Evolutionary conservation across 2,329 filamentous ascomycete genomes (phyloP).

Genomic region (Colletotrichum kahawae): DNA sequence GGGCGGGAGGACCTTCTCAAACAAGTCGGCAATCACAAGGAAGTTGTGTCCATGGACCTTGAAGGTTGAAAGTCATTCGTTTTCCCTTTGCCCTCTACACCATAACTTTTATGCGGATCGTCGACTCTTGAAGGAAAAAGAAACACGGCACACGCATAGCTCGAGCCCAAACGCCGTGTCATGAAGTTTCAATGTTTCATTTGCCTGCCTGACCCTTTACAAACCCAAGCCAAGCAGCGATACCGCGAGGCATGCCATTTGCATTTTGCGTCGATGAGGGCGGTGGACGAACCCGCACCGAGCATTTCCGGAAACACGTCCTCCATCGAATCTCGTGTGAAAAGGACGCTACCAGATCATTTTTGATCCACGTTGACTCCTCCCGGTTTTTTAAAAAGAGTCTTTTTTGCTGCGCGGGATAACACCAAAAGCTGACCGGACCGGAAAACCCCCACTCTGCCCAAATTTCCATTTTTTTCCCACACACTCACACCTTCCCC

Average conservation of each 20-base stretch:
- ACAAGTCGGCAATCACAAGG: background rate
- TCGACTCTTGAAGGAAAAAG: background rate
- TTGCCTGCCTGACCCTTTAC: constrained; percentile 56
- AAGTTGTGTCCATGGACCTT: background rate
- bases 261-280: constrained; percentile 46
- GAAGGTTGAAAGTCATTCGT: background rate
- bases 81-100: background rate
- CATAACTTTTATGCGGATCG: background rate
- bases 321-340: constrained; percentile 15
- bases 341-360: constrained; percentile 30
- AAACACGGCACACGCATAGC: constrained; percentile 20
- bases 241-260: constrained; percentile 47
- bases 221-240: constrained; percentile 47
- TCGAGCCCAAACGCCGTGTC: constrained; percentile 22
- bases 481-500: background rate
- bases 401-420: constrained; percentile 12
- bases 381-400: constrained; percentile 4
- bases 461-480: constrained; percentile 6
- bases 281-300: background rate
- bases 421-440: constrained; percentile 21
- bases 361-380: constrained; percentile 36
- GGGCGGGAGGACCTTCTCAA: background rate
- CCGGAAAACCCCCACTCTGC: constrained; percentile 16
- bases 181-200: constrained; percentile 54
- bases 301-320: background rate